A percentile compares a stretch with the other conserved stretches of the same genome.
These are phyloP conservation scores for Priceomyces fermenticarens DNA, from an alignment of 805 yeast genomes.

Conservation along the genomic window DNA sequence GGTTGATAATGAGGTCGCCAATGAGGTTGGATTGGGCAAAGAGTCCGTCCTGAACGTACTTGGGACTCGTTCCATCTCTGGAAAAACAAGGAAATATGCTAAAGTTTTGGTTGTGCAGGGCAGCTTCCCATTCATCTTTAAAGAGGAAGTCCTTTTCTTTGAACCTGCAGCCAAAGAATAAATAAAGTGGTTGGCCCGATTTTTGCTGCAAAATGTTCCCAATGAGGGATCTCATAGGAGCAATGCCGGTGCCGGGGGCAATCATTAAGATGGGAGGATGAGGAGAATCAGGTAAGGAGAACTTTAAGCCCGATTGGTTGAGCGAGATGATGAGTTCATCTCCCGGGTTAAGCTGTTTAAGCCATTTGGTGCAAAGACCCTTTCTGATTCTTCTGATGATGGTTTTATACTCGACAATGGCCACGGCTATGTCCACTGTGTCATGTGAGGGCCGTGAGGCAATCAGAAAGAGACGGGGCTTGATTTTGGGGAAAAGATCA, in stretches of 20 bases:
- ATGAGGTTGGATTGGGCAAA: constrained; percentile 50
- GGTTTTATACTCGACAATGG: constrained; percentile 84
- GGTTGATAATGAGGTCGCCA: constrained; percentile 49
- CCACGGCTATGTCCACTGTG: constrained; percentile 67
- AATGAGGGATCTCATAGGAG: constrained; percentile 81
- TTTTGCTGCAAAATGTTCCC: constrained; percentile 26
- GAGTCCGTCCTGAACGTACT: constrained; percentile 76
- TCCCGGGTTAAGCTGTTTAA: constrained; percentile 47
- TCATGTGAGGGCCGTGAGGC: constrained; percentile 54
- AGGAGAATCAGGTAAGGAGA: constrained; percentile 15
- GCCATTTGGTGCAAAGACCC: constrained; percentile 82
- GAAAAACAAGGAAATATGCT: constrained; percentile 43
- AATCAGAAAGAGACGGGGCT: constrained; percentile 82
- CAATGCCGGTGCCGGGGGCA: constrained; percentile 95
- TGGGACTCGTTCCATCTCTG: constrained; percentile 32
- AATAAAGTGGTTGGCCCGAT: constrained; percentile 32
- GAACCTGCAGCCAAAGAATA: constrained; percentile 77
- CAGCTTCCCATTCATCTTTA: constrained; percentile 47
- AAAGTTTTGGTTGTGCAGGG: constrained; percentile 33
- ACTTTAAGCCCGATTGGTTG: constrained; percentile 42
- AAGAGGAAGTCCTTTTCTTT: constrained; percentile 68
- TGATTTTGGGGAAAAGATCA: constrained; percentile 74
- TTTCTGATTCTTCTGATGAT: constrained; percentile 68
- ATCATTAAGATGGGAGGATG: constrained; percentile 59
- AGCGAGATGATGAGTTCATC: constrained; percentile 54